A percentile compares a stretch with the other conserved stretches of the same genome.
phyloP scores from a whole-genome alignment of 495 filamentous ascomycete genomes.

The Aspergillus bertholletiae region DNA sequence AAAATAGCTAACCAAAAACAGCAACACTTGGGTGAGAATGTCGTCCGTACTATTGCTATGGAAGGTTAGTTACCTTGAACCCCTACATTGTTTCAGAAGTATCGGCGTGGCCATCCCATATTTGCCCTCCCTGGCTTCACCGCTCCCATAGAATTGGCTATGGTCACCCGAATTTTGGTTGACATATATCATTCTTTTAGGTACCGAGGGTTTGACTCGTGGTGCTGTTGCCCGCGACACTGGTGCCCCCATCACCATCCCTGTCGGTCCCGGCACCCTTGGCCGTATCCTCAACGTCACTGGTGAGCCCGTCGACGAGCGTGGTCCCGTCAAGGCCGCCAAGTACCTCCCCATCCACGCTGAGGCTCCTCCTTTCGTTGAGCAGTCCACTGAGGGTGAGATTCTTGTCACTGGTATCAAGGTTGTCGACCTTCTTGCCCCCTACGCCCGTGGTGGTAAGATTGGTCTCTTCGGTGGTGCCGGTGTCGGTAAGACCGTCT shows the following conservation, averaged over 20 bases:
- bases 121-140: not conserved
- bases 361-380: slow-evolving; percentile 83
- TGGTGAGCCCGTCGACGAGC: slow-evolving; percentile 99
- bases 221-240: slow-evolving; percentile 81
- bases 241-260: slow-evolving; percentile 93
- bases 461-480: slow-evolving; percentile 99
- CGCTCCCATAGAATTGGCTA: not conserved
- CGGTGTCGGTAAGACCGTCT: slow-evolving; percentile 99
- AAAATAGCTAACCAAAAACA: slow-evolving; percentile 38
- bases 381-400: slow-evolving; percentile 94
- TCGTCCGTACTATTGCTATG: slow-evolving; percentile 99
- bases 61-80: slow-evolving; percentile 65
- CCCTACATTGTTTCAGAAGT: not conserved
- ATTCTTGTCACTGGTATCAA: slow-evolving; percentile 99
- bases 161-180: not conserved
- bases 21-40: slow-evolving; percentile 99
- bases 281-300: slow-evolving; percentile 99
- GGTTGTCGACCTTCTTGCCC: slow-evolving; percentile 97
- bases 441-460: slow-evolving; percentile 99
- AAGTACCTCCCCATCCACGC: slow-evolving; percentile 89
- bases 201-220: slow-evolving; percentile 98
- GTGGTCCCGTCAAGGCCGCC: slow-evolving; percentile 90
- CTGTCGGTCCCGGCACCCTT: slow-evolving; percentile 90
- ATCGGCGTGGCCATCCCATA: not conserved
- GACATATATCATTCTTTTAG: slow-evolving; percentile 38